Conservation (phyloP, 129 eudicot genomes). For the Gnaphalium uliginosum region DNA sequence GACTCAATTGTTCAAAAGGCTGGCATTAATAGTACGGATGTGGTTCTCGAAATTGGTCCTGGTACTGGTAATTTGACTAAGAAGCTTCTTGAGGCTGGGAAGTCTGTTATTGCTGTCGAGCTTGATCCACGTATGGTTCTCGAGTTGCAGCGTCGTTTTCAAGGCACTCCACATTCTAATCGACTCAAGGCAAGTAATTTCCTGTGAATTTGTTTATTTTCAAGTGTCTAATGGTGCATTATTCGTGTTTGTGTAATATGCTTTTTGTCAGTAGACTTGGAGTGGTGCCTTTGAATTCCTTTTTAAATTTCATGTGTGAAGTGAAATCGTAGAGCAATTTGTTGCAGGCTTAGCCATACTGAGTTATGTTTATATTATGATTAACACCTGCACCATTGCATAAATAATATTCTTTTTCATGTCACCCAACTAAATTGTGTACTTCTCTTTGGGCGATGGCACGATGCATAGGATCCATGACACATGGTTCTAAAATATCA, state of each 20-base stretch:
- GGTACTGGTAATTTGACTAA: slow-evolving; percentile 96
- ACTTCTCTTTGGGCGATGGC: not conserved
- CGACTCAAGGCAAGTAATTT: slow-evolving; percentile 52
- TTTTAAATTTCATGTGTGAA: too few species aligned
- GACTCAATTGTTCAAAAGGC: slow-evolving; percentile 86
- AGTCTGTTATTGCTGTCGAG: slow-evolving; percentile 90
- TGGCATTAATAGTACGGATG: slow-evolving; percentile 76
- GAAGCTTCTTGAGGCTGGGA: slow-evolving; percentile 94
- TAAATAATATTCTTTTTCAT: too few species aligned
- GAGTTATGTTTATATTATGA: not conserved
- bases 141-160: slow-evolving; percentile 69
- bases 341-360: not conserved
- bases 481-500: not conserved
- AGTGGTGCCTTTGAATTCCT: not conserved
- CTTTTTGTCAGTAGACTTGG: not conserved
- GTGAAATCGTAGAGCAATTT: not conserved
- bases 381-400: not conserved
- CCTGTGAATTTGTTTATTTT: not conserved
- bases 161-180: slow-evolving; percentile 64
- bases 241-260: not conserved
- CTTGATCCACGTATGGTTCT: slow-evolving; percentile 97
- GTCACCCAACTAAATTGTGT: not conserved
- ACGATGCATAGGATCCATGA: not conserved
- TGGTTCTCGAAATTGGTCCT: slow-evolving; percentile 92
- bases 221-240: not conserved